These are phyloP conservation scores for Solanum piurae DNA, from an alignment of 257 asterid species.

Conservation along the genomic window DNA sequence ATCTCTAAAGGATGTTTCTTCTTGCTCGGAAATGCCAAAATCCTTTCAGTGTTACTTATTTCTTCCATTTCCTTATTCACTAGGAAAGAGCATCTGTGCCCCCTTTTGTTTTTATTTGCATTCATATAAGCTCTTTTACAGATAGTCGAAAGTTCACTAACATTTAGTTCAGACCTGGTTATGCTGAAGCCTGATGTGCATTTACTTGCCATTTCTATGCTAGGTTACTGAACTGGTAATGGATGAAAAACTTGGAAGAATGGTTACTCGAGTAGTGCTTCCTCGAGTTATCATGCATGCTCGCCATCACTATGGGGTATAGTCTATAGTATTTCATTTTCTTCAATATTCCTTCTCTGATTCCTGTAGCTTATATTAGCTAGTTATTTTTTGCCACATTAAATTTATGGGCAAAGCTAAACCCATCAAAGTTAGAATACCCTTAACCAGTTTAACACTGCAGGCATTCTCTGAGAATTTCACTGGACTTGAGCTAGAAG, in stretches of 20 bases:
- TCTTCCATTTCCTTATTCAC: neutral
- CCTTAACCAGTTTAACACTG: neutral
- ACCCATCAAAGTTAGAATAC: neutral
- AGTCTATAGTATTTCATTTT: neutral
- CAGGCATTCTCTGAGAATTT: constrained; percentile 91
- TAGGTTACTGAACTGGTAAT: constrained; percentile 72
- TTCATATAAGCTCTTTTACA: neutral
- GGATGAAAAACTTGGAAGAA: constrained; percentile 83
- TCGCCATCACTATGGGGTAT: constrained; percentile 86
- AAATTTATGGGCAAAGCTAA: neutral
- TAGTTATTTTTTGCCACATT: neutral
- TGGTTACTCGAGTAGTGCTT: constrained; percentile 80
- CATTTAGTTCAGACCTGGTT: neutral
- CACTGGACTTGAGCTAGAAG: constrained; percentile 96
- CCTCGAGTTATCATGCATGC: constrained; percentile 93
- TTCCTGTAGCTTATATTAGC: neutral
- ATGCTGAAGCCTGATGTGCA: neutral
- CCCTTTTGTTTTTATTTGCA: neutral
- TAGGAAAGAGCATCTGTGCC: neutral
- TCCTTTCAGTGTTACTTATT: neutral
- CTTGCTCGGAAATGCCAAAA: neutral
- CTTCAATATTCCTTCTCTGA: neutral
- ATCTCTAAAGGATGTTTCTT: neutral
- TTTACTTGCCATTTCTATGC: neutral
- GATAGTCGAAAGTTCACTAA: neutral